Evolutionary conservation across 495 filamentous ascomycete species (phyloP), one percentile per base, ranked within the genome.

Genomic region (Aspergillus conjunctus): DNA sequence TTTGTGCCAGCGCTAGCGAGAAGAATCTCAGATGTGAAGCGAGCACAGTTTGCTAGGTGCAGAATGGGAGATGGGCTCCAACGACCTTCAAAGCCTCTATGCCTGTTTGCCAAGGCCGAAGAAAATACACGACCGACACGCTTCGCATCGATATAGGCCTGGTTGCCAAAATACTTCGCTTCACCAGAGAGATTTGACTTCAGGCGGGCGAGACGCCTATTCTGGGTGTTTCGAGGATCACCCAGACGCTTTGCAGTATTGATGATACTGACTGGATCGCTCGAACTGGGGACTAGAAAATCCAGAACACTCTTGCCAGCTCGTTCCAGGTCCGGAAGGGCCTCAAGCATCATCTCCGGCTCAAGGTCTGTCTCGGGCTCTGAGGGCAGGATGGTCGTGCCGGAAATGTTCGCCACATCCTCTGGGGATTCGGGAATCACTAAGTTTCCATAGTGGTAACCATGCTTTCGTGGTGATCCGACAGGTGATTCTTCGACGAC

Each of bases 41-140:
- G 66, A 12, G 77, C 74, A 61, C 75, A 79, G 53, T 80, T 80
- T 21, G 72, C 73, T 33, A 68, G 66, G 44, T 78, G 65, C 14
- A 80, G 26, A 11, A 69, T 62, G 4, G 68, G 72, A 1, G 51
- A 62, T 18, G 67, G 69, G 7, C 39, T 66, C 72, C 72, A 79
- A 2, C 59, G 33, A 10, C 43, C 44, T 6, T 54, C 31, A 14
- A 59, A 33, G 6, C 34, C 62, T 11, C 51, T 56, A n/a, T 53
- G 21, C 37, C 66, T 60, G n/a, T 49, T 46, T 14, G 31, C 17
- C 39, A 66, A 7, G 14, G 63, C 44, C 3, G 67, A 57, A 3
- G 61, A 63, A 56, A 80, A 58, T 21, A 69, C 10, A 1, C 50
- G 32, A 34, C 51, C 39, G 32, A 72, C 52, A 6, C 46, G 44